Evolutionary conservation across 202 grass and related monocot species (phyloP).

Genomic region (Carex arenaria): DNA sequence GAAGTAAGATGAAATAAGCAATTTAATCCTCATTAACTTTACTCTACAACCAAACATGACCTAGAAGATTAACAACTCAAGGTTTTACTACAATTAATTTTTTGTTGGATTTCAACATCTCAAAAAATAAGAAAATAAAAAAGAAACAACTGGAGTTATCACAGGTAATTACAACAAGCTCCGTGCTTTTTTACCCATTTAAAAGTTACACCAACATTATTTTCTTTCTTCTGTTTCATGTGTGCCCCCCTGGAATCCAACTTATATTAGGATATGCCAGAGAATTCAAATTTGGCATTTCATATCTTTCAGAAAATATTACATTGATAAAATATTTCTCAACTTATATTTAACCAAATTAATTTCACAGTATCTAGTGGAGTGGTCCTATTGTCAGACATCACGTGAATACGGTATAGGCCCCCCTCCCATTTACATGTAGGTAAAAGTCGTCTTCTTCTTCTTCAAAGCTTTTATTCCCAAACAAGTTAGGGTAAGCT

Average conservation of each 20-base stretch:
- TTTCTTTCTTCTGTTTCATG: background rate
- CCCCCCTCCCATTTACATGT: background rate
- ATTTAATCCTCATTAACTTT: no score
- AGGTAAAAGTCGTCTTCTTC: background rate
- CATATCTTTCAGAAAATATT: background rate
- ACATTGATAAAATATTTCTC: background rate
- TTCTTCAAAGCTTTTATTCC: no score
- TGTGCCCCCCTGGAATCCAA: background rate
- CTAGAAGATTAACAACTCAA: no score
- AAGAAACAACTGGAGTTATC: background rate
- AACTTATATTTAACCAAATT: background rate
- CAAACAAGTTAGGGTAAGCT: no score
- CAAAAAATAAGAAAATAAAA: background rate
- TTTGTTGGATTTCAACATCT: background rate
- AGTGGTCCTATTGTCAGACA: background rate
- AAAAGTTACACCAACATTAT: background rate
- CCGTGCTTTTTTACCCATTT: background rate
- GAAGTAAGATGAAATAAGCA: no score
- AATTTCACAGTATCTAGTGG: background rate
- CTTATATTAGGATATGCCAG: background rate
- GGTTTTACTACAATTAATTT: no score
- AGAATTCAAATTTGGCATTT: background rate
- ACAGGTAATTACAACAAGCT: background rate
- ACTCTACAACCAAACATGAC: no score
- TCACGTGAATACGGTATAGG: background rate